A percentile compares a stretch with the other conserved stretches of the same genome.
Conservation (phyloP, 2,329 filamentous ascomycete genomes). For the Trichoderma polysporum region DNA sequence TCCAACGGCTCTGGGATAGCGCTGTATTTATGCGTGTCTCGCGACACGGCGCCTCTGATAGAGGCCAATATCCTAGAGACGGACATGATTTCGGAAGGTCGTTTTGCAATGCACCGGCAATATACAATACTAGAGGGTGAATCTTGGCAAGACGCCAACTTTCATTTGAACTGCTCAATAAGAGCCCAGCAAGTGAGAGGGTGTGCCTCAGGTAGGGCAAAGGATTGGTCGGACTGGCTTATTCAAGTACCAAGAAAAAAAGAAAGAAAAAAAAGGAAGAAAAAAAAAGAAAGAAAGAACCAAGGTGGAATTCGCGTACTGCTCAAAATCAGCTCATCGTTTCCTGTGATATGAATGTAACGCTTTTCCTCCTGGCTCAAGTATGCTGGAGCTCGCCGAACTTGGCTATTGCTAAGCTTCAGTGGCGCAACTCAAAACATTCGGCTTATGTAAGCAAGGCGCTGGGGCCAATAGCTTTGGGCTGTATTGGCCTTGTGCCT, state of each 20-base stretch:
- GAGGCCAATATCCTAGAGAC: slow-evolving; percentile 23
- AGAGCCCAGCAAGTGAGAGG: not conserved
- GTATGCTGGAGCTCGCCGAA: not conserved
- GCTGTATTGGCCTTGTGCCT: not conserved
- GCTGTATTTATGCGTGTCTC: slow-evolving; percentile 32
- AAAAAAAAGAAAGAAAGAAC: not conserved
- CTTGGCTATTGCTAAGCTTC: not conserved
- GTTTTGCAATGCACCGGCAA: not conserved
- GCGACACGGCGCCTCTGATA: slow-evolving; percentile 24
- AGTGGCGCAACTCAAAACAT: not conserved
- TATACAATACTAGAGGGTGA: not conserved
- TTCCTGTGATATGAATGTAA: not conserved
- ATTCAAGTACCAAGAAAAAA: not conserved
- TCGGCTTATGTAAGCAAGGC: not conserved
- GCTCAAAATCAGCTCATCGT: not conserved
- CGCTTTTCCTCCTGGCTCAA: not conserved
- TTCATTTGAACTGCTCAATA: not conserved
- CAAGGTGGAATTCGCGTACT: not conserved
- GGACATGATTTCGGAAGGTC: not conserved
- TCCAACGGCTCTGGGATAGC: slow-evolving; percentile 27
- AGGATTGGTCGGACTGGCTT: not conserved
- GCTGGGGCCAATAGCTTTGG: not conserved
- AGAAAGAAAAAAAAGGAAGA: not conserved
- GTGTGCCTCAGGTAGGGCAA: not conserved
- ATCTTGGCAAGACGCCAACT: not conserved